A percentile compares a stretch with the other conserved stretches of the same genome.
Conservation (phyloP, 768 basidiomycete species). For the Podaxis sp. region DNA sequence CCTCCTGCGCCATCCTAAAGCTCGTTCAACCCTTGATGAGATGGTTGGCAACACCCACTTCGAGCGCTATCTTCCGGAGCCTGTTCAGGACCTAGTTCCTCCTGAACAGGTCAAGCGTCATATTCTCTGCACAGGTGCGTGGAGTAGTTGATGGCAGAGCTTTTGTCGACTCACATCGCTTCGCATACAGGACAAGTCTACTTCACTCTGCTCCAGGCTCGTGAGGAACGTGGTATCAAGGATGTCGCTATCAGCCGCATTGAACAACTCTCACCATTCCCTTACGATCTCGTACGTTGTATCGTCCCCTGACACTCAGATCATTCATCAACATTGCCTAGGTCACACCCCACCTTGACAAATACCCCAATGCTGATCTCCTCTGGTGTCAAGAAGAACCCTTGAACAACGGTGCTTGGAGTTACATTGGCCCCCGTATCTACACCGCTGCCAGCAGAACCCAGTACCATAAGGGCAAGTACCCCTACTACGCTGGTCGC, state of each 20-base stretch:
- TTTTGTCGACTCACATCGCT: constrained; percentile 2
- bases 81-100: constrained; percentile 67
- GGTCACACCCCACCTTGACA: constrained; percentile 93
- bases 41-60: constrained; percentile 90
- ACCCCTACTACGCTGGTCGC: constrained; percentile 89
- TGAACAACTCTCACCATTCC: constrained; percentile 96
- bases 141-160: background rate
- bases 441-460: constrained; percentile 92
- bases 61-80: constrained; percentile 91
- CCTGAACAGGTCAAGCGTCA: constrained; percentile 90
- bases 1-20: constrained; percentile 91
- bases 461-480: constrained; percentile 87
- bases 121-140: constrained; percentile 79
- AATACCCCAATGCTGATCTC: constrained; percentile 92
- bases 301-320: background rate
- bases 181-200: constrained; percentile 84
- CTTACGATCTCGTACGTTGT: constrained; percentile 77
- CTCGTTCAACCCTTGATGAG: constrained; percentile 82
- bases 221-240: constrained; percentile 87
- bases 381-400: constrained; percentile 98
- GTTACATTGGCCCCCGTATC: constrained; percentile 90
- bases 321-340: constrained; percentile 27
- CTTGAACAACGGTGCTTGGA: constrained; percentile 97
- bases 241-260: constrained; percentile 93
- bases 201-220: constrained; percentile 83